Conservation (phyloP, 2,329 filamentous ascomycete species). For the Paracamarosporium sp. region DNA sequence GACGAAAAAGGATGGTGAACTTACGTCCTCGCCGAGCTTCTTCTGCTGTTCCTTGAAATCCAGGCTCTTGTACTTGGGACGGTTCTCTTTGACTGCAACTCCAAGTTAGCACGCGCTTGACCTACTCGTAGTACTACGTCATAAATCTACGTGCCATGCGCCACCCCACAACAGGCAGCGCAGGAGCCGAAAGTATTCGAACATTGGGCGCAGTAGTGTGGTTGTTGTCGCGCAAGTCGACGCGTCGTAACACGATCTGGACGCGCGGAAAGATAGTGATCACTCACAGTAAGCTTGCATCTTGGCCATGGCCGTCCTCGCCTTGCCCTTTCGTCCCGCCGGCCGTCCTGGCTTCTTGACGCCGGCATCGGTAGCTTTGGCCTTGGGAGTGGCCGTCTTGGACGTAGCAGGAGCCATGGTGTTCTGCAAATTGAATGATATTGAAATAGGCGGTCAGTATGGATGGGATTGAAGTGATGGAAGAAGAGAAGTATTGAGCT, state of each 20-base stretch:
- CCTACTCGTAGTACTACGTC: neutral
- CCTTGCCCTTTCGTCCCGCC: conserved; percentile 24
- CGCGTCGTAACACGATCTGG: conserved; percentile 23
- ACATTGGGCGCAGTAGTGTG: neutral
- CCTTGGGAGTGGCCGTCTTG: conserved; percentile 32
- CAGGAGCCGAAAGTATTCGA: neutral
- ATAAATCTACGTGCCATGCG: neutral
- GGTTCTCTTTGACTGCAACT: conserved; percentile 42
- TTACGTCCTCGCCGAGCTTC: conserved; percentile 43
- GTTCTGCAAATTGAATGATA: conserved; percentile 1
- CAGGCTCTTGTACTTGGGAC: conserved; percentile 41
- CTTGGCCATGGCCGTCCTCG: conserved; percentile 37
- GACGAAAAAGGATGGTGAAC: conserved; percentile 11
- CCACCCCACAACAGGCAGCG: neutral
- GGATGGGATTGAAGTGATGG: neutral
- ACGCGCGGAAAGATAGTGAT: conserved; percentile 18
- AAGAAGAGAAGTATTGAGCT: conserved; percentile 1
- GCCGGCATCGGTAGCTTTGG: conserved; percentile 26
- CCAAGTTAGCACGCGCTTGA: conserved; percentile 17
- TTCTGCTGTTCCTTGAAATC: conserved; percentile 45
- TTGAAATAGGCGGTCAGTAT: neutral
- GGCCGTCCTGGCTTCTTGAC: conserved; percentile 36
- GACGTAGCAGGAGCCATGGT: conserved; percentile 35
- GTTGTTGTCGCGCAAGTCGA: neutral
- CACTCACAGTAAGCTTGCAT: conserved; percentile 47